phyloP scores from a whole-genome alignment of 495 filamentous ascomycete species.

The Penicillium tannophilum region DNA sequence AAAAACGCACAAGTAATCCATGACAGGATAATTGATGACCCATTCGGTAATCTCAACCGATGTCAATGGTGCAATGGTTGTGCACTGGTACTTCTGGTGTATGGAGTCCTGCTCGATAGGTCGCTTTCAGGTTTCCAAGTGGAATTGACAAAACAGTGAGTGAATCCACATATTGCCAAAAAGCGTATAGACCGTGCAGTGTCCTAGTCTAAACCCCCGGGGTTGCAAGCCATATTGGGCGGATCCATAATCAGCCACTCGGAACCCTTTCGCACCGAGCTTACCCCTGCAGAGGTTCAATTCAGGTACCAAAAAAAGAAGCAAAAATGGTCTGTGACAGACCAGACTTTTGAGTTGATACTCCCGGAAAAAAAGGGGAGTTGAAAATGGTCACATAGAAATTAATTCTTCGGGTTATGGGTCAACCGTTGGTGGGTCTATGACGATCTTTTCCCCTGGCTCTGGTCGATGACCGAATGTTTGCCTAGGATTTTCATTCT shows the following conservation, averaged over 20 bases:
- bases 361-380: conserved; percentile 10
- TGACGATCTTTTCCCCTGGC: conserved; percentile 23
- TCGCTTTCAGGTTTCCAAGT: background rate
- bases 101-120: background rate
- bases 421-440: conserved; percentile 13
- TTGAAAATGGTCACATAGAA: conserved; percentile 3
- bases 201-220: conserved; percentile 18
- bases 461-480: conserved; percentile 20
- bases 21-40: background rate
- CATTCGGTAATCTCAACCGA: background rate
- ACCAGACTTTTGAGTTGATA: background rate
- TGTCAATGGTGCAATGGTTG: background rate
- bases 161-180: conserved; percentile 10
- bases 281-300: conserved; percentile 8
- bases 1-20: background rate
- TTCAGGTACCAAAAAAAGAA: background rate
- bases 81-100: background rate
- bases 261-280: conserved; percentile 5
- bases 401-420: conserved; percentile 1
- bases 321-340: background rate
- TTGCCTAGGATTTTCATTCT: conserved; percentile 15
- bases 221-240: conserved; percentile 11
- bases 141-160: background rate
- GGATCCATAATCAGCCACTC: conserved; percentile 16
- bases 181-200: conserved; percentile 9